Base-by-base conservation (phyloP, 2,329 filamentous ascomycete species). In the Emericellopsis cladophorae region DNA sequence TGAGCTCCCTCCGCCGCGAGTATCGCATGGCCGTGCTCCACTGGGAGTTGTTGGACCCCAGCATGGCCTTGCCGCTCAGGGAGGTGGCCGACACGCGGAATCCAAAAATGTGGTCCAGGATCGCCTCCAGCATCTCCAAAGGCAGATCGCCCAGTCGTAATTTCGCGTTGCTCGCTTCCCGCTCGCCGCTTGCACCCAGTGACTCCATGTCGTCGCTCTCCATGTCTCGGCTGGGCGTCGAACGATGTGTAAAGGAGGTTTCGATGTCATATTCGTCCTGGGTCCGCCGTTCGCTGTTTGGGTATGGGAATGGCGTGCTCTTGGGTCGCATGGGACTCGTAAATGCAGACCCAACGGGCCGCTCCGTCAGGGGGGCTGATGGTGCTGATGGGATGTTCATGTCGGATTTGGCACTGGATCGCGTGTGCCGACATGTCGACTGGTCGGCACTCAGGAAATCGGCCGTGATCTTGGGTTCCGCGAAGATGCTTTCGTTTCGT, bases 71-170 rank as follows among this genome's bases (percentile, higher is more conserved):
- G 39, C 70, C 67, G 50, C 71, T 74, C 44, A 71, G 69, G 34
- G 72, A 72, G 15, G 74, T 67, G 5, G 78, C 66, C 1, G 81
- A 79, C 33, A 78, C 72, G 37, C 78, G 72, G 44, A 81, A 78
- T 4, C 80, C 81, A 50, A 85, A 84, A 2, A 85, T 60, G 48
- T 83, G 73, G 54, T 86, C 81, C 12, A 86, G 63, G 41, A 86
- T 79, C 42, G 73, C 74, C 50, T 84, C 80, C 53, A 84, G 80
- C 11, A 87, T 81, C 55, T 86, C 81, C 42, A 73, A 68, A 2
- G 82, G 81, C 2, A 85, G 62, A 46, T 74, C 58, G 18, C 16
- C 35, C 23, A 36, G 38, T 9, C 36, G 37, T 29, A 29, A 12
- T 12, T 29, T 29, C 12, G 26, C 8, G 9, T 29, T 29, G 26